Evolutionary conservation across 108 stramenopile genomes (phyloP).

Genomic region (Conticribra guillardii): DNA sequence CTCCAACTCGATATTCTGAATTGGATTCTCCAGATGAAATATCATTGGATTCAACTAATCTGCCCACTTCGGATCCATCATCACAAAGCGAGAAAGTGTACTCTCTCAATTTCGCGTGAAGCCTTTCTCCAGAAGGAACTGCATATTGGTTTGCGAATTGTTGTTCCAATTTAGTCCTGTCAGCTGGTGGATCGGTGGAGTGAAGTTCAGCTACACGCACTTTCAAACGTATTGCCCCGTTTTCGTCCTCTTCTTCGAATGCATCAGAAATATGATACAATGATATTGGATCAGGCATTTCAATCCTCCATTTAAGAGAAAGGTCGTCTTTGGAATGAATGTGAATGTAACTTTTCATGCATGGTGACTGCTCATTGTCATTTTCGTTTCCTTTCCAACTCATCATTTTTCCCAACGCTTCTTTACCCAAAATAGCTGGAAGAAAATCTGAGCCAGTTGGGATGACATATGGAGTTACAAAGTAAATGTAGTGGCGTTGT

Average conservation of each 20-base stretch:
- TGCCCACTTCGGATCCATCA: constrained; percentile 7
- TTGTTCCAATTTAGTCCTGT: constrained; percentile 26
- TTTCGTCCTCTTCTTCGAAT: constrained; percentile 16
- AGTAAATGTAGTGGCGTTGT: constrained; percentile 11
- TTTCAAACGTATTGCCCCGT: not conserved
- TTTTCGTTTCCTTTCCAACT: constrained; percentile 35
- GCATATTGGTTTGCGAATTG: constrained; percentile 38
- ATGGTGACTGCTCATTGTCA: too few relatives aligned
- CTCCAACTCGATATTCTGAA: constrained; percentile 30
- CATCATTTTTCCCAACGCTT: constrained; percentile 27
- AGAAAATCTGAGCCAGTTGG: constrained; percentile 6
- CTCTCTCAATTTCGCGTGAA: constrained; percentile 21
- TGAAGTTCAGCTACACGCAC: constrained; percentile 29
- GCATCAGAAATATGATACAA: constrained; percentile 26
- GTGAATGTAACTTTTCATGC: constrained; percentile 8
- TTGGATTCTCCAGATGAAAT: constrained; percentile 13
- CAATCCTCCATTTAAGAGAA: constrained; percentile 9
- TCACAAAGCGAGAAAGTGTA: constrained; percentile 21
- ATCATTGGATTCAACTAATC: constrained; percentile 5
- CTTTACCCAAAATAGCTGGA: constrained; percentile 8
- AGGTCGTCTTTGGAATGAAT: constrained; percentile 10
- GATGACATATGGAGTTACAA: constrained; percentile 26
- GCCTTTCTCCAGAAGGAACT: constrained; percentile 7
- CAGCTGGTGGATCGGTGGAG: constrained; percentile 4
- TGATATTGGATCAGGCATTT: constrained; percentile 14